phyloP scores from a whole-genome alignment of 2,329 filamentous ascomycete species.

The Arthroderma sp. region DNA sequence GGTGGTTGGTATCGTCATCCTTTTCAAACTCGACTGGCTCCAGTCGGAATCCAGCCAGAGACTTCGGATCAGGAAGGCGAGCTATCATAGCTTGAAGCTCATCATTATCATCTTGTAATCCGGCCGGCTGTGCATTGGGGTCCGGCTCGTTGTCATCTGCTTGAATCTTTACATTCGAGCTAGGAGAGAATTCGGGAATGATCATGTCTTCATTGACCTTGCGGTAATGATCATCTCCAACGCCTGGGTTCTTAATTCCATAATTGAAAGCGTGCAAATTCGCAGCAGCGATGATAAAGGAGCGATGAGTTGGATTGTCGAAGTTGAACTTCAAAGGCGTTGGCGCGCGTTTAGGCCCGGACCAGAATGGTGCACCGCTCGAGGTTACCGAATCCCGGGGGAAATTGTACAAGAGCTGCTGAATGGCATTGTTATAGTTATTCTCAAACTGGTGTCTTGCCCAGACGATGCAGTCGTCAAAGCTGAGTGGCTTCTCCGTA shows the following conservation, averaged over 20 bases:
- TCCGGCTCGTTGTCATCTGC: constrained; percentile 78
- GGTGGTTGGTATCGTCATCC: constrained; percentile 93
- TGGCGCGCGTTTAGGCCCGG: constrained; percentile 90
- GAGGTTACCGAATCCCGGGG: constrained; percentile 86
- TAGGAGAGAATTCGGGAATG: constrained; percentile 85
- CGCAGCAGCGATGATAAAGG: constrained; percentile 75
- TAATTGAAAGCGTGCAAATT: constrained; percentile 98
- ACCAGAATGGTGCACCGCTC: constrained; percentile 88
- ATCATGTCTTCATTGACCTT: constrained; percentile 85
- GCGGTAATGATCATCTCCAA: constrained; percentile 57
- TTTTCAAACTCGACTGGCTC: constrained; percentile 95
- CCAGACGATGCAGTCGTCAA: constrained; percentile 96
- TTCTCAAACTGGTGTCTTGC: constrained; percentile 87
- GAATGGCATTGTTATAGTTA: constrained; percentile 92
- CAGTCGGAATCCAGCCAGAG: constrained; percentile 75
- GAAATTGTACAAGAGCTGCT: constrained; percentile 92
- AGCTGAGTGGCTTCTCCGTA: constrained; percentile 77
- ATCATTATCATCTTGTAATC: constrained; percentile 52
- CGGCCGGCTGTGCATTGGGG: constrained; percentile 54
- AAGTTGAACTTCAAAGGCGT: constrained; percentile 81
- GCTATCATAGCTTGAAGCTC: constrained; percentile 61
- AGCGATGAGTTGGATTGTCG: constrained; percentile 72
- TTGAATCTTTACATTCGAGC: constrained; percentile 88
- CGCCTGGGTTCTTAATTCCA: constrained; percentile 73
- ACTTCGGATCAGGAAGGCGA: constrained; percentile 63